phyloP scores from a whole-genome alignment of 2,329 filamentous ascomycete species.

The Diaporthe batatas region DNA sequence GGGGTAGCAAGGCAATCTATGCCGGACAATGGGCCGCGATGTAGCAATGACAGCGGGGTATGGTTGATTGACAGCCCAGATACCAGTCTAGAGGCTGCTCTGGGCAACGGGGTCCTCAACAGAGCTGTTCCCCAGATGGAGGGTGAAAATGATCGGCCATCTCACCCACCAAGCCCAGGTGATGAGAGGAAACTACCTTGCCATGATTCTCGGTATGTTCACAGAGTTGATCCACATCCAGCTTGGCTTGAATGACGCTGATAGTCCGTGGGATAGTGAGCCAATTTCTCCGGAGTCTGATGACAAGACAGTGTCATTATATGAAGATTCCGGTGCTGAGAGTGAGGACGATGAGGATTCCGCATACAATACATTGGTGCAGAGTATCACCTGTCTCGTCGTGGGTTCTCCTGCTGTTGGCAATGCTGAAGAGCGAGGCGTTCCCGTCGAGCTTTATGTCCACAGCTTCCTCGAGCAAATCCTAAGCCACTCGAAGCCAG shows the following conservation, averaged over 20 bases:
- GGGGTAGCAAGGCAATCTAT: rapidly evolving
- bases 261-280: background rate
- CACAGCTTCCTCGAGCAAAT: slow-evolving; percentile 12
- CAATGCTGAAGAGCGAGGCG: background rate
- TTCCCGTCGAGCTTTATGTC: slow-evolving; percentile 2
- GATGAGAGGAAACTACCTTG: rapidly evolving
- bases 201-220: background rate
- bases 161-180: background rate
- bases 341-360: background rate
- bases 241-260: background rate
- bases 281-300: background rate
- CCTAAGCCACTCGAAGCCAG: background rate
- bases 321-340: background rate
- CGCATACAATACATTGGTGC: background rate
- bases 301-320: rapidly evolving
- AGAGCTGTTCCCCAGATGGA: rapidly evolving
- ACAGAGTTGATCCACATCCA: background rate
- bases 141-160: too few species aligned
- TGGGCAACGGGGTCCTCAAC: too few species aligned
- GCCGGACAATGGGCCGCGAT: rapidly evolving
- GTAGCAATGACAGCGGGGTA: background rate
- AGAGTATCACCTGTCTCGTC: slow-evolving; percentile 2
- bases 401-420: background rate
- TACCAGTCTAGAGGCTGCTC: background rate
- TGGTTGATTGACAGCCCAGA: background rate